A percentile compares a stretch with the other conserved stretches of the same genome.
These are phyloP conservation scores for Arctium minus DNA, from an alignment of 129 eudicot species.

Conservation along the genomic window DNA sequence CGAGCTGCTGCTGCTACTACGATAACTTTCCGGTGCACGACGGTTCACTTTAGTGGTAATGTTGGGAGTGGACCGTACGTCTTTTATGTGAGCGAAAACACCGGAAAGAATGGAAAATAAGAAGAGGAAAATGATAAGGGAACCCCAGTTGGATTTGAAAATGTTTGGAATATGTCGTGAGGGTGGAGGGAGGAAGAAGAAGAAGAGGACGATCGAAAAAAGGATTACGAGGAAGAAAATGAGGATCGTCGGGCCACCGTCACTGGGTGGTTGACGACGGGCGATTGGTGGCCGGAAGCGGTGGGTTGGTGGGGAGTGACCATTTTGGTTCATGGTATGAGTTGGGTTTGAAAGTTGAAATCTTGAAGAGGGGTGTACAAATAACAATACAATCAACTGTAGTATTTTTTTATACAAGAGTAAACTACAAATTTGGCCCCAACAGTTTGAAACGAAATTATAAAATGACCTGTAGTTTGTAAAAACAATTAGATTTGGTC, in stretches of 20 bases:
- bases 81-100: conserved; percentile 37
- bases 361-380: neutral
- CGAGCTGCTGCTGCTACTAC: conserved; percentile 55
- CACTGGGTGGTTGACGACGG: conserved; percentile 32
- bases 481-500: too few relatives aligned
- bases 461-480: too few relatives aligned
- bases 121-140: conserved; percentile 42
- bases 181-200: conserved; percentile 38
- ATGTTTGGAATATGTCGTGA: conserved; percentile 30
- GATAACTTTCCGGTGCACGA: neutral
- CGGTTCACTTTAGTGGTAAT: neutral
- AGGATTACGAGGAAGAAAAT: conserved; percentile 44
- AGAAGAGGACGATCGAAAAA: conserved; percentile 23
- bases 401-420: too few relatives aligned
- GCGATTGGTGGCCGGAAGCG: conserved; percentile 24
- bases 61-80: neutral
- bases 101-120: conserved; percentile 54
- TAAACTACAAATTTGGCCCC: too few relatives aligned
- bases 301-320: conserved; percentile 40
- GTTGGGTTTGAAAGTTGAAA: neutral
- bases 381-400: neutral
- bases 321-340: conserved; percentile 39
- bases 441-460: too few relatives aligned
- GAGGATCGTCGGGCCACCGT: conserved; percentile 32
- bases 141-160: conserved; percentile 42